phyloP scores from a whole-genome alignment of 306 rosid species.

The Dalbergia cochinchinensis region DNA sequence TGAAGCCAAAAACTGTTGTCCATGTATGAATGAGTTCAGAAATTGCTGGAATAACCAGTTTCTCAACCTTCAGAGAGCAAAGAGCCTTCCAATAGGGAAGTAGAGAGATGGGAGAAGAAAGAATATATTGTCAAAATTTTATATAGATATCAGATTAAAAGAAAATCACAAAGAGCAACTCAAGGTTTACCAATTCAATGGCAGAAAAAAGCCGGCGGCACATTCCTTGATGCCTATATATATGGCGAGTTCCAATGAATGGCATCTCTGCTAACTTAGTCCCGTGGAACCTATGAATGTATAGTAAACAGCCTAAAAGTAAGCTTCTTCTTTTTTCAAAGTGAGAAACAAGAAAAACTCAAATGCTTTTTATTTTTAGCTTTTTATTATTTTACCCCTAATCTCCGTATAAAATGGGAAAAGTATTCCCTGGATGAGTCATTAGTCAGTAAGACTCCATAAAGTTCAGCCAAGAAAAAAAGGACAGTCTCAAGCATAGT shows the following conservation, averaged over 20 bases:
- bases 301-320: slow-evolving; percentile 39
- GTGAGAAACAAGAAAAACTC: slow-evolving; percentile 8
- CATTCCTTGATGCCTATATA: slow-evolving; percentile 95
- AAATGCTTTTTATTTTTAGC: not conserved
- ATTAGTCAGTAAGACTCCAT: not conserved
- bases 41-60: slow-evolving; percentile 84
- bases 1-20: slow-evolving; percentile 86
- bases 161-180: slow-evolving; percentile 40
- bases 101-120: slow-evolving; percentile 7
- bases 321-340: slow-evolving; percentile 21
- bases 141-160: not conserved
- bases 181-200: slow-evolving; percentile 70
- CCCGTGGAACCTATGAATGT: slow-evolving; percentile 75
- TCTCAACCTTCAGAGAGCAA: slow-evolving; percentile 76
- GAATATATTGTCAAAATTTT: slow-evolving; percentile 8
- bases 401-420: slow-evolving; percentile 12
- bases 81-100: slow-evolving; percentile 62
- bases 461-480: not conserved
- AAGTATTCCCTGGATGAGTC: not conserved
- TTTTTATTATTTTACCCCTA: not conserved
- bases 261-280: slow-evolving; percentile 93
- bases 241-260: slow-evolving; percentile 88
- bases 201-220: slow-evolving; percentile 88
- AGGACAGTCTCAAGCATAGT: not conserved
- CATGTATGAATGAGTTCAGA: slow-evolving; percentile 81